These are phyloP conservation scores for Eimeria sp. DNA, from an alignment of 169 alveolate genomes.

Conservation along the genomic window DNA sequence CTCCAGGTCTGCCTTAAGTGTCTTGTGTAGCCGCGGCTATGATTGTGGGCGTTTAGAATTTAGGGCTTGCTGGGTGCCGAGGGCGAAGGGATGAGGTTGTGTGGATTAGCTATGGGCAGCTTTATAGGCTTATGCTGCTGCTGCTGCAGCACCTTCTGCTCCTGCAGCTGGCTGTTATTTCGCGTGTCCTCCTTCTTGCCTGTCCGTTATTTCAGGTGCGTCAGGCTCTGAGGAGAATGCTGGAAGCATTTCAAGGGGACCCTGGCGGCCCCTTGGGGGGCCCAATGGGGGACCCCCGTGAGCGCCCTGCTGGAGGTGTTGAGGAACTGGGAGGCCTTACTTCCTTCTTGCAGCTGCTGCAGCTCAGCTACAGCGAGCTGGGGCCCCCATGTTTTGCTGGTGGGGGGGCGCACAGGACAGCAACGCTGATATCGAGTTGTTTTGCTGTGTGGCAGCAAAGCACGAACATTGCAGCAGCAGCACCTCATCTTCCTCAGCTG, in stretches of 20 bases:
- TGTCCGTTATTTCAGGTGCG: slow-evolving; percentile 47
- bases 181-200: neutral
- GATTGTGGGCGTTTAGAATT: neutral
- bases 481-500: slow-evolving; percentile 44
- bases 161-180: neutral
- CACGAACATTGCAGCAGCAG: slow-evolving; percentile 34
- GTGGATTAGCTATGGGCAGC: neutral
- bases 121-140: neutral
- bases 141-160: neutral
- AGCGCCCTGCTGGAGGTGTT: neutral
- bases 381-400: slow-evolving; percentile 80
- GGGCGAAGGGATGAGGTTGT: neutral
- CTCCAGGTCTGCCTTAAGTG: slow-evolving; percentile 42
- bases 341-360: slow-evolving; percentile 59
- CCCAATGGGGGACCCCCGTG: neutral
- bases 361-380: slow-evolving; percentile 79
- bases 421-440: slow-evolving; percentile 48
- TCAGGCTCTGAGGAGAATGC: slow-evolving; percentile 74
- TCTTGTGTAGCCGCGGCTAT: neutral
- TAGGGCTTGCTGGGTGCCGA: neutral
- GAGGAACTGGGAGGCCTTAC: slow-evolving; percentile 42
- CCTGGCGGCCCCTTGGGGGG: neutral
- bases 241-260: slow-evolving; percentile 42
- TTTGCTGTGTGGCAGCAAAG: slow-evolving; percentile 60
- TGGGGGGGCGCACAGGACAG: slow-evolving; percentile 49